Percentiles rank a stretch among this genome's conserved stretches.
Evolutionary conservation across 2,329 filamentous ascomycete species (phyloP).

Genomic region (Alternaria sp.): DNA sequence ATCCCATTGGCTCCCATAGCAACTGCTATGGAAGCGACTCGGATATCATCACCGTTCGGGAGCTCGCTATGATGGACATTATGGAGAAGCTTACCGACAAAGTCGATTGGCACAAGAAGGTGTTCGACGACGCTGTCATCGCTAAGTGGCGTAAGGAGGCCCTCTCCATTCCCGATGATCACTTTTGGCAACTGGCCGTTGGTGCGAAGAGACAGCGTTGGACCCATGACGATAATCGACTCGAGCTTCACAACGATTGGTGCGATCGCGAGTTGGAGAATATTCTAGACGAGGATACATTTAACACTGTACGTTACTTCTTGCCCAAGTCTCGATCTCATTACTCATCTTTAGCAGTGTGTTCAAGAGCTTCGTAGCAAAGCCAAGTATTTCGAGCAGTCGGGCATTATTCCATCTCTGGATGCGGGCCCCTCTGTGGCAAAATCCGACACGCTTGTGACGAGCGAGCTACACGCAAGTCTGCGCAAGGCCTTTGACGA

Average conservation of each 20-base stretch:
- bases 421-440: constrained; percentile 57
- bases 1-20: constrained; percentile 27
- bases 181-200: constrained; percentile 22
- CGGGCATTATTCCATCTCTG: constrained; percentile 55
- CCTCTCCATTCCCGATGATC: constrained; percentile 23
- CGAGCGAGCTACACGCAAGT: constrained; percentile 48
- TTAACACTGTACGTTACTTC: constrained; percentile 24
- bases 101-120: constrained; percentile 51
- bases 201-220: constrained; percentile 16
- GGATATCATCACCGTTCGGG: constrained; percentile 44
- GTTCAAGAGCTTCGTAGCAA: constrained; percentile 60
- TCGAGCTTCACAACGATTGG: background rate
- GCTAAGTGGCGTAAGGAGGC: constrained; percentile 37
- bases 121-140: constrained; percentile 45
- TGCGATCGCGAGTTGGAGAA: constrained; percentile 9
- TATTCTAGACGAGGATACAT: constrained; percentile 22
- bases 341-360: constrained; percentile 20
- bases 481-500: constrained; percentile 56
- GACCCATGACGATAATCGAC: constrained; percentile 1
- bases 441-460: constrained; percentile 63
- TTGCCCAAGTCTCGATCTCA: background rate
- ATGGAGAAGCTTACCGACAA: constrained; percentile 55
- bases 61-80: constrained; percentile 50
- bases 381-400: constrained; percentile 55
- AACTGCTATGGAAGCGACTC: constrained; percentile 5